Evolutionary conservation across 2,329 filamentous ascomycete genomes (phyloP), one percentile per base, ranked within the genome.

Genomic region (Ascocoryne sarcoides): DNA sequence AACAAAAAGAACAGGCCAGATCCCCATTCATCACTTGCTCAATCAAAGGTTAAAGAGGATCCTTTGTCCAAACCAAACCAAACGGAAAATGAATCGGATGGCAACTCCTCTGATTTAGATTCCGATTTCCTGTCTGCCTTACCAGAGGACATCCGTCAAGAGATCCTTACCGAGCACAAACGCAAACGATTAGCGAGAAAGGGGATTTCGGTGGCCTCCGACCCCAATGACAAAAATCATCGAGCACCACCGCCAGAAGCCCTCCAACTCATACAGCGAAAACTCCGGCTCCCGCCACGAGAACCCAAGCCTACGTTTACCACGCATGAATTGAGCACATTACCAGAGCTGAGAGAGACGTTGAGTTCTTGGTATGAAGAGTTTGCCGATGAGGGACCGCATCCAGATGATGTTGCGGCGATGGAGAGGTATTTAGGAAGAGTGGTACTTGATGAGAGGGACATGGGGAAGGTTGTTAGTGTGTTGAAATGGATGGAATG

Each of bases 121-220:
- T 67, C 75, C 0, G 78, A 80, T 0, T 89, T 95, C 54, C 76
- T 96, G 2, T 77, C 82, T 1, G 87, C 88, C 12, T 68, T 96
- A 1, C 90, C 90, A 0, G 79, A 84, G 49, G 85, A 94, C 34
- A 74, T 94, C 34, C 77, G 84, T 10, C 68, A 65, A 12, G 89
- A 96, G 61, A 71, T 96, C 5, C 62, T 95, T 2, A 79, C 76
- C 15, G 84, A 94, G 53, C 80, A 89, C 55, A 72, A 70, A 23
- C 73, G 73, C 15, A 62, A 65, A 15, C 75, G 70, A n/a, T 66
- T 82, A 15, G 75, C 76, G 9, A 72, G 76, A 28, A 69, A 64
- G 14, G 65, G 71, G 1, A 70, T 67, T 0, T 60, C 78, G n/a
- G 65, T 72, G 14, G 60, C 59, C 3, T 43, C 57, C 4, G 39